These are phyloP conservation scores for Sporobolomyces pararoseus DNA, from an alignment of 768 basidiomycete species.

Conservation along the genomic window DNA sequence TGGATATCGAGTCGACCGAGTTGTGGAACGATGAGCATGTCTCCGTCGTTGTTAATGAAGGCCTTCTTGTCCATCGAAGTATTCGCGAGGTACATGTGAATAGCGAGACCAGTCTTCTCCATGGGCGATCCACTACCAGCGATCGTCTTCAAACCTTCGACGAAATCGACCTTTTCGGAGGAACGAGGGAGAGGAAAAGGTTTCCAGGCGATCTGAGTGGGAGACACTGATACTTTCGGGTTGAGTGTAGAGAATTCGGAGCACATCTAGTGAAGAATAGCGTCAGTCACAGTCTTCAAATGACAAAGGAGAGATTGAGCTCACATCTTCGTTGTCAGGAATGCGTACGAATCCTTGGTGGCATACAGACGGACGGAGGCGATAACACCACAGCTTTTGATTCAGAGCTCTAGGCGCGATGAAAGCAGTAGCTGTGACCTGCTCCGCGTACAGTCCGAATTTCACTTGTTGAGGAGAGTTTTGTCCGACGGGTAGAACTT, in stretches of 20 bases:
- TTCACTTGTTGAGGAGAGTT: conserved; percentile 62
- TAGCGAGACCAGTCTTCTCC: conserved; percentile 62
- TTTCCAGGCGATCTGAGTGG: conserved; percentile 65
- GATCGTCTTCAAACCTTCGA: conserved; percentile 59
- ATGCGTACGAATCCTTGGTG: conserved; percentile 61
- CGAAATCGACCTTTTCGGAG: conserved; percentile 56
- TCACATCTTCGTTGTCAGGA: conserved; percentile 57
- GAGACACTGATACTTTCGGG: conserved; percentile 60
- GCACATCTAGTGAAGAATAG: conserved; percentile 50
- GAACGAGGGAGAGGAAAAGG: conserved; percentile 59
- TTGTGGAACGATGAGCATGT: conserved; percentile 65
- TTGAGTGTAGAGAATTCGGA: conserved; percentile 62
- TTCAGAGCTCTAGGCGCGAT: conserved; percentile 60
- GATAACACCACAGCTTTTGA: conserved; percentile 61
- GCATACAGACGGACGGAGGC: conserved; percentile 59
- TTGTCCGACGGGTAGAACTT: conserved; percentile 59
- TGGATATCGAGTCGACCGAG: conserved; percentile 65
- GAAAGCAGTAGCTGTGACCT: conserved; percentile 54
- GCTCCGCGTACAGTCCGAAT: conserved; percentile 58
- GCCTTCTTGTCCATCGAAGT: conserved; percentile 40
- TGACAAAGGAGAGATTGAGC: conserved; percentile 13
- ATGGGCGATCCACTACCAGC: conserved; percentile 64
- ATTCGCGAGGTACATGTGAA: conserved; percentile 58
- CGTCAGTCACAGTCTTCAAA: neutral
- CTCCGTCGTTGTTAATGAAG: conserved; percentile 56